Evolutionary conservation across 1,139 yeast genomes (phyloP), one percentile per base, ranked within the genome.

Genomic region (Kazachstania sp.): DNA sequence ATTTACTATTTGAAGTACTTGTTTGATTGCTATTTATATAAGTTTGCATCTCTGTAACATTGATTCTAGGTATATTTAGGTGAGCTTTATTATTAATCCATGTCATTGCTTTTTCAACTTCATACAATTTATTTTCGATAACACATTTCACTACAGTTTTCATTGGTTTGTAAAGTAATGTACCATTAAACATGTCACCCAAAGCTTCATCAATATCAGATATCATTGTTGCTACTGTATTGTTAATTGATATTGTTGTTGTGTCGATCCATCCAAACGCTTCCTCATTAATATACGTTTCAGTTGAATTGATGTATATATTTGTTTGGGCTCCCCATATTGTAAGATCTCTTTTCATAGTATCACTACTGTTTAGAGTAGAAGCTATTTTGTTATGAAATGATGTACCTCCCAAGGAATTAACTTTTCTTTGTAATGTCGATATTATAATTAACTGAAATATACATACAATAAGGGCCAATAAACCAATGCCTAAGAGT

Each of bases 31-130:
- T 23, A 9, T 16, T 15, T 19, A 15, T 6, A 32, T 13, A 15
- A 2, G 36, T 15, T 32, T 32, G 12, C 1, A 71, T 50, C 11
- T 64, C 66, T 2, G 63, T 53, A 2, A 65, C 61, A 46, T 70
- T 64, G 9, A 79, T 64, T 32, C 71, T 57, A 0, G 97, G 96
- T 1, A 90, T 60, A 0, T 68, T 53, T 1, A 90, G 67, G n/a
- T 77, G 70, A 2, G 90, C 73, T 54, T 85, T 72, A 32, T 80
- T 70, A 55, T 83, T 73, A 2, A 90, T 68, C 97, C 97, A 92
- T 1, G 81, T 74, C 46, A 90, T 64, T 0, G 95, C 97, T 23
- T 73, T 61, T 54, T 85, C 85, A 0, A 88, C 69, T 32, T 74
- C 72, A 3, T 72, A 71, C 6, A 90, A 63, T 60, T 90, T 92